Percentiles rank a stretch among this genome's conserved stretches.
Conservation (phyloP, 768 basidiomycete species). For the Psilocybe cubensis region DNA sequence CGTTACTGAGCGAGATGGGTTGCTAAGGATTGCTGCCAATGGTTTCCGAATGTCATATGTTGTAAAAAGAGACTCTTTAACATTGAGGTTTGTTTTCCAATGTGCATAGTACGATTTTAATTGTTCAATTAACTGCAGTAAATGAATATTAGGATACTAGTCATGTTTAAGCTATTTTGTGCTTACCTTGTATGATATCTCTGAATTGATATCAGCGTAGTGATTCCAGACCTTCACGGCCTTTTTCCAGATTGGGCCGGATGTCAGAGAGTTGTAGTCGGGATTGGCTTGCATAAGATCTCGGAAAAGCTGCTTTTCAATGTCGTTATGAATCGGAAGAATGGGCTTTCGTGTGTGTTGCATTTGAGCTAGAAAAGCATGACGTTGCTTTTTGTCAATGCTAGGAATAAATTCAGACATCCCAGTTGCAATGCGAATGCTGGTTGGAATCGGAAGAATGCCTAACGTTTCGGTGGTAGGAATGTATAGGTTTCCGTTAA, state of each 20-base stretch:
- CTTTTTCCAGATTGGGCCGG: conserved; percentile 11
- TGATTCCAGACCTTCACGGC: conserved; percentile 17
- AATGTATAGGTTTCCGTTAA: conserved; percentile 22
- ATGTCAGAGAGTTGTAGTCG: conserved; percentile 8
- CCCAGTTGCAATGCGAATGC: background rate
- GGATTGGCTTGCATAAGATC: no score
- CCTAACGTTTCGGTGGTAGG: conserved; percentile 19
- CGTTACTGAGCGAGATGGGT: no score
- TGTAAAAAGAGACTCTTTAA: conserved; percentile 15
- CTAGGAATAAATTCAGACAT: conserved; percentile 7
- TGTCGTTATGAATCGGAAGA: no score
- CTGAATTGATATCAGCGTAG: conserved; percentile 7
- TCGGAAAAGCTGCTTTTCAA: no score
- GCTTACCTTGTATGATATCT: conserved; percentile 17
- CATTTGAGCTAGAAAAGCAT: no score
- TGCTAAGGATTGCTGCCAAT: no score
- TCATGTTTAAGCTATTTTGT: no score
- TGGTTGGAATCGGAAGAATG: conserved; percentile 11
- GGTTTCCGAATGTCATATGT: conserved; percentile 7
- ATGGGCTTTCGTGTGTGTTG: no score
- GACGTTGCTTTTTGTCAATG: no score
- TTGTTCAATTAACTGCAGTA: conserved; percentile 18
- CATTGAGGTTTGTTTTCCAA: conserved; percentile 13
- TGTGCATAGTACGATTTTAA: conserved; percentile 15
- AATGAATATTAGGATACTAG: background rate